These are phyloP conservation scores for Plantago elongata DNA, from an alignment of 257 asterid species.

Conservation along the genomic window DNA sequence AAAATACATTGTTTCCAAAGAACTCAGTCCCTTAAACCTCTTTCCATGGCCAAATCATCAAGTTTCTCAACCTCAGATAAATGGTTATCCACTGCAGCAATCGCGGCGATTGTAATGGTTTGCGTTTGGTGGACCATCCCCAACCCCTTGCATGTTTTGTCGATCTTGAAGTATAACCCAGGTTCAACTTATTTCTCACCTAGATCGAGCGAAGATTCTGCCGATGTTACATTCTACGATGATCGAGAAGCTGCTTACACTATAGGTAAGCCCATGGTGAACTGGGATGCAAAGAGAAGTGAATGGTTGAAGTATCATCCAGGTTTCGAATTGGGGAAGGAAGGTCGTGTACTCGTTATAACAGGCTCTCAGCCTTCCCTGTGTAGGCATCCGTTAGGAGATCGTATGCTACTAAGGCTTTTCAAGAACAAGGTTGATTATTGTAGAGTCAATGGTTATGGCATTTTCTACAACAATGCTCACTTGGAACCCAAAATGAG, in stretches of 20 bases:
- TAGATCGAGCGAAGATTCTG: constrained; percentile 26
- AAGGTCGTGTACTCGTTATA: constrained; percentile 45
- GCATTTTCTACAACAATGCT: constrained; percentile 54
- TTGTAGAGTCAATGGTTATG: constrained; percentile 58
- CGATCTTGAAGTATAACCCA: constrained; percentile 25
- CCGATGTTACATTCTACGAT: constrained; percentile 55
- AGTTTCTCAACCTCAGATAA: constrained; percentile 18
- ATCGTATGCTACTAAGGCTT: constrained; percentile 45
- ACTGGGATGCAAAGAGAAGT: constrained; percentile 63
- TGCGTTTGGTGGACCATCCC: constrained; percentile 35
- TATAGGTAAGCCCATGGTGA: constrained; percentile 40
- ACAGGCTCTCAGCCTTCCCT: constrained; percentile 72
- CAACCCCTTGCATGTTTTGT: constrained; percentile 35
- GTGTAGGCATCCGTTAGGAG: constrained; percentile 58
- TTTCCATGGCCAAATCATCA: constrained; percentile 29
- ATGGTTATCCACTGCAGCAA: constrained; percentile 24
- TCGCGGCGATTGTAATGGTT: constrained; percentile 23
- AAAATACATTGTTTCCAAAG: background rate
- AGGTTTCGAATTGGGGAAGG: constrained; percentile 13
- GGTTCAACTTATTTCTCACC: background rate
- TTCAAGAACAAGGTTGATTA: constrained; percentile 82
- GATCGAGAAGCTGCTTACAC: constrained; percentile 51
- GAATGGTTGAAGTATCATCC: constrained; percentile 57
- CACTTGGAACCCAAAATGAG: constrained; percentile 50
- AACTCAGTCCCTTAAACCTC: constrained; percentile 36